Evolutionary conservation across 345 rosid genomes (phyloP).

Genomic region (Euphorbia tirucalli): DNA sequence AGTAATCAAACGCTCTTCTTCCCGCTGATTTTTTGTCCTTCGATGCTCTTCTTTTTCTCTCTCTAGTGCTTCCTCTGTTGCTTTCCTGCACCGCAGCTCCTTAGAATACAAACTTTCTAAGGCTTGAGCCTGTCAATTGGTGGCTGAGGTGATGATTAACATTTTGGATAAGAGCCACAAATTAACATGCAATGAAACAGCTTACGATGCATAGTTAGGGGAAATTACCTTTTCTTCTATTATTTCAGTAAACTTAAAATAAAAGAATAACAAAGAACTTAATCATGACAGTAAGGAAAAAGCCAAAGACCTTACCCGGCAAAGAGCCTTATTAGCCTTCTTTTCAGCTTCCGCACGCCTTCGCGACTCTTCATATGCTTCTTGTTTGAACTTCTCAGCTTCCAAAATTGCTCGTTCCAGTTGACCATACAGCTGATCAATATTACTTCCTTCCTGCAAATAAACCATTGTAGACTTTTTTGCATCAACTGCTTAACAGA

Average conservation of each 20-base stretch:
- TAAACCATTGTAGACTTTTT: neutral
- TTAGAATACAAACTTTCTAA: constrained; percentile 51
- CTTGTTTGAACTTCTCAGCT: constrained; percentile 42
- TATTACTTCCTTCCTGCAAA: constrained; percentile 39
- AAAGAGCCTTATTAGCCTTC: constrained; percentile 34
- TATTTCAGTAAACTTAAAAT: too few species aligned
- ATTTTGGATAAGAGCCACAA: constrained; percentile 6
- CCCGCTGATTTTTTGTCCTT: constrained; percentile 46
- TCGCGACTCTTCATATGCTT: constrained; percentile 46
- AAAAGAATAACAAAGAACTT: neutral
- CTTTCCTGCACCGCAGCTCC: constrained; percentile 65
- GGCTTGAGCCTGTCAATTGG: constrained; percentile 47
- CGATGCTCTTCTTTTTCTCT: constrained; percentile 56
- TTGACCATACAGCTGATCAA: constrained; percentile 28
- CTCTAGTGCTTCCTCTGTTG: constrained; percentile 53
- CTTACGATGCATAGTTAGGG: too few species aligned
- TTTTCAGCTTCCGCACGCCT: constrained; percentile 47
- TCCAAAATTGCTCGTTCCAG: constrained; percentile 41
- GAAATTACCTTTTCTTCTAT: too few species aligned
- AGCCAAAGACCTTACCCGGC: constrained; percentile 31
- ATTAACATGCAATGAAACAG: too few species aligned
- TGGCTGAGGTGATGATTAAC: neutral
- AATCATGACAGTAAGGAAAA: neutral
- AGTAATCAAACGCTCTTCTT: constrained; percentile 42
- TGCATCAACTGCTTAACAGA: neutral